These are phyloP conservation scores for Keithomyces neogunnii DNA, from an alignment of 2,329 filamentous ascomycete genomes.

Conservation along the genomic window DNA sequence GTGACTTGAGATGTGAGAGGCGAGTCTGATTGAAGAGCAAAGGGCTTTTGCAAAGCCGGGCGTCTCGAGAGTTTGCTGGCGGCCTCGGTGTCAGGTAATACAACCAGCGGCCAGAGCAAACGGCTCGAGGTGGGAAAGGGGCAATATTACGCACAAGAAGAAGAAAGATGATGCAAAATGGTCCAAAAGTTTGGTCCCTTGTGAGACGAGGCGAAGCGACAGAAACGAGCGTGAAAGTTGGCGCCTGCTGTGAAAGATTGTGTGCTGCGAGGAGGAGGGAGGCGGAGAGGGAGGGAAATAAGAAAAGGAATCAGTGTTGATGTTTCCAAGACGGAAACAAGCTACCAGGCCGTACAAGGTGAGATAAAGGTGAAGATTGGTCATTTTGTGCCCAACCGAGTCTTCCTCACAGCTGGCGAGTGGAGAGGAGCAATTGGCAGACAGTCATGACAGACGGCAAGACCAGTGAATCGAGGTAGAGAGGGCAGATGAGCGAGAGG, in stretches of 20 bases:
- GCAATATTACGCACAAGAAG: neutral
- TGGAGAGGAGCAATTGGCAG: neutral
- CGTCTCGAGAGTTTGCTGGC: neutral
- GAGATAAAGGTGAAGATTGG: neutral
- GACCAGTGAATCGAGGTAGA: neutral
- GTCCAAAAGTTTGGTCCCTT: neutral
- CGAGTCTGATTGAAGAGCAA: neutral
- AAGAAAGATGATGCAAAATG: neutral
- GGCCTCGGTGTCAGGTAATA: neutral
- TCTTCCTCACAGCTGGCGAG: neutral
- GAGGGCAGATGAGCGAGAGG: neutral
- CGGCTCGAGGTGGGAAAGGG: neutral
- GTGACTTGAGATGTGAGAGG: neutral
- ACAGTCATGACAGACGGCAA: too few species aligned
- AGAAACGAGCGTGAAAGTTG: conserved; percentile 5
- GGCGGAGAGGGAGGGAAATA: neutral
- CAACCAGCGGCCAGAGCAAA: neutral
- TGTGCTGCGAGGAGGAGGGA: conserved; percentile 1
- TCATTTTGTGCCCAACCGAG: neutral
- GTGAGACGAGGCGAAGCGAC: neutral
- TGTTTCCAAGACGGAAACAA: neutral
- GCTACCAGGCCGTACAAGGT: neutral
- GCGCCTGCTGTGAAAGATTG: neutral
- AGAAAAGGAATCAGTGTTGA: neutral
- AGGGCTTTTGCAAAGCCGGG: neutral